phyloP scores from a whole-genome alignment of 2,329 filamentous ascomycete species.

The Acrocalymma vagum region DNA sequence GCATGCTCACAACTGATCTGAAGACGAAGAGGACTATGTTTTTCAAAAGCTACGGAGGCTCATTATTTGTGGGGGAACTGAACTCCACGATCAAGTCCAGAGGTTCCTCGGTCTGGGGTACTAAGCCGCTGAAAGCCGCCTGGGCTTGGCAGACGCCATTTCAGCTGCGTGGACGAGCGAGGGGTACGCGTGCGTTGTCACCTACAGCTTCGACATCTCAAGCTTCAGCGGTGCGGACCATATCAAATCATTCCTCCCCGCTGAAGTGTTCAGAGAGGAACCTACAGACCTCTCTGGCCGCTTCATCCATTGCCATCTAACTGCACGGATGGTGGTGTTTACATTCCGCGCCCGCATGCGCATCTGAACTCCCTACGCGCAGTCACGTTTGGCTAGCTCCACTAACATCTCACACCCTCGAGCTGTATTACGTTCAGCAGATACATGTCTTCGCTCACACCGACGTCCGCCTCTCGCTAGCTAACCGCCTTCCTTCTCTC shows the following conservation, averaged over 20 bases:
- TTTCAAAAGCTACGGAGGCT: slow-evolving; percentile 23
- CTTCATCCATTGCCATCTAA: too few relatives aligned
- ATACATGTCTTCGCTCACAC: too few relatives aligned
- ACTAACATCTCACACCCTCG: neutral
- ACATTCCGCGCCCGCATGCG: too few relatives aligned
- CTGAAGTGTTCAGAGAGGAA: too few relatives aligned
- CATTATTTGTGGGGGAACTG: slow-evolving; percentile 19
- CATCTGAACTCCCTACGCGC: slow-evolving; percentile 7
- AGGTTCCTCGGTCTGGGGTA: slow-evolving; percentile 32
- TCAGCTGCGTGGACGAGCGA: slow-evolving; percentile 1
- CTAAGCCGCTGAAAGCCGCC: slow-evolving; percentile 35
- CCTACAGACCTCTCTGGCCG: too few relatives aligned
- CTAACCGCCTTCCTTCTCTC: slow-evolving; percentile 4
- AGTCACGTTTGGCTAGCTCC: slow-evolving; percentile 1
- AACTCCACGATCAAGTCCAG: slow-evolving; percentile 17
- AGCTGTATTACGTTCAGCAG: too few relatives aligned
- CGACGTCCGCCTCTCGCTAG: neutral
- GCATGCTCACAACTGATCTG: slow-evolving; percentile 37
- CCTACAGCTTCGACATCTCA: neutral
- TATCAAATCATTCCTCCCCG: too few relatives aligned
- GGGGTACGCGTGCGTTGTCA: slow-evolving; percentile 5
- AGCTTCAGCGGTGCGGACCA: too few relatives aligned
- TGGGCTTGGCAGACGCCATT: slow-evolving; percentile 25
- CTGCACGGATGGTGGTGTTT: too few relatives aligned
- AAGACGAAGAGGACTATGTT: slow-evolving; percentile 17